Conservation (phyloP, 1,284 basidiomycete genomes). For the Sporisorium reilianum region DNA sequence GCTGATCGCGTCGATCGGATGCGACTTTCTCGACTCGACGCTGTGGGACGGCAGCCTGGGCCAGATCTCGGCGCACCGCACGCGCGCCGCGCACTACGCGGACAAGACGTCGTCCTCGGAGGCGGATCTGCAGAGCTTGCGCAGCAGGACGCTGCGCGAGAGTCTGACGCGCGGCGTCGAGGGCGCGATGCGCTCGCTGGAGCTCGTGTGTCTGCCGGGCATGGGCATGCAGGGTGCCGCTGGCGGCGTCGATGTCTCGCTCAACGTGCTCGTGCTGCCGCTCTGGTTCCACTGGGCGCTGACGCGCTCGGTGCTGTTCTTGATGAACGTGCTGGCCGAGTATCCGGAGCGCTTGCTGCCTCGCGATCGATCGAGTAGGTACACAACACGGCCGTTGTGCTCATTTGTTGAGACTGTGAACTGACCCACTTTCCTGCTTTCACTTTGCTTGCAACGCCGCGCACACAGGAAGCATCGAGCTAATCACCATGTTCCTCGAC, state of each 20-base stretch:
- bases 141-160: slow-evolving; percentile 23
- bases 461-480: slow-evolving; percentile 12
- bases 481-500: slow-evolving; percentile 40
- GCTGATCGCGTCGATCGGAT: slow-evolving; percentile 38
- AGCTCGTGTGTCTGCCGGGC: slow-evolving; percentile 27
- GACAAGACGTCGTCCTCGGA: slow-evolving; percentile 18
- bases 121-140: slow-evolving; percentile 23
- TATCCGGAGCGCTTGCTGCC: slow-evolving; percentile 36
- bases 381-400: too few relatives aligned
- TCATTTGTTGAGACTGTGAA: too few relatives aligned
- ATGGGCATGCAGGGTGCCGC: not conserved
- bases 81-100: not conserved
- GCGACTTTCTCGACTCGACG: slow-evolving; percentile 41
- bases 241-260: slow-evolving; percentile 7
- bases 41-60: slow-evolving; percentile 44
- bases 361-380: slow-evolving; percentile 22
- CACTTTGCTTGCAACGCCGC: not conserved
- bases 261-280: slow-evolving; percentile 37
- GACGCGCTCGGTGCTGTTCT: slow-evolving; percentile 30
- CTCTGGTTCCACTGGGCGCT: slow-evolving; percentile 48
- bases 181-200: slow-evolving; percentile 27
- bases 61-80: slow-evolving; percentile 4
- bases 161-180: slow-evolving; percentile 32
- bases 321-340: slow-evolving; percentile 42
- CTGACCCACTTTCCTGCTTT: not conserved